phyloP scores from a whole-genome alignment of 2,329 filamentous ascomycete species.

The Penicillium sp. region DNA sequence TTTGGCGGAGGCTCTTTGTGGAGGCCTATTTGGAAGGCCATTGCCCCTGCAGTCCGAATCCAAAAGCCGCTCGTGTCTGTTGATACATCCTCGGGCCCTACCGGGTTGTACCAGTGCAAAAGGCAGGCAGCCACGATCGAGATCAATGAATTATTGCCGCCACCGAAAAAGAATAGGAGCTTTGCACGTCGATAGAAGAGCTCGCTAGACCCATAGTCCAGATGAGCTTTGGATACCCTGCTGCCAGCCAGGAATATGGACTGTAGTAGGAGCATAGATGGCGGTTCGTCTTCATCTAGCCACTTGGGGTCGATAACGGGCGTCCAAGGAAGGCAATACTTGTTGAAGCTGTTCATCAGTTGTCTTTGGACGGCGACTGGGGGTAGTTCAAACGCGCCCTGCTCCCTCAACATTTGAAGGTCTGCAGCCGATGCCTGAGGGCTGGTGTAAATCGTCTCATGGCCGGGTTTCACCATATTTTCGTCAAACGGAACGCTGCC shows the following conservation, averaged over 20 bases:
- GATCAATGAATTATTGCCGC: slow-evolving; percentile 37
- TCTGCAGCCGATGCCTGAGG: slow-evolving; percentile 19
- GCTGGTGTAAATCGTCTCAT: slow-evolving; percentile 21
- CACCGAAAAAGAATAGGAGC: slow-evolving; percentile 32
- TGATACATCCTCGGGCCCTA: slow-evolving; percentile 39
- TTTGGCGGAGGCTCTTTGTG: slow-evolving; percentile 38
- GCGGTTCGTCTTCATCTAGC: slow-evolving; percentile 30
- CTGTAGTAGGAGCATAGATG: slow-evolving; percentile 28
- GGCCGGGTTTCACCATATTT: slow-evolving; percentile 27
- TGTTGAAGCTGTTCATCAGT: slow-evolving; percentile 39
- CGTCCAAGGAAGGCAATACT: slow-evolving; percentile 40
- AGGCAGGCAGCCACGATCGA: slow-evolving; percentile 38
- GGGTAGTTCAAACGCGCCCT: slow-evolving; percentile 24
- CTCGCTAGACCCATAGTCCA: slow-evolving; percentile 29
- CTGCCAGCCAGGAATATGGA: slow-evolving; percentile 42
- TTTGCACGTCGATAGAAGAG: slow-evolving; percentile 32
- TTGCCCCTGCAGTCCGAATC: slow-evolving; percentile 39
- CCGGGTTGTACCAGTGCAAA: slow-evolving; percentile 43
- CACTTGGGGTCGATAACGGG: slow-evolving; percentile 41
- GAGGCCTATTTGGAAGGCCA: slow-evolving; percentile 43
- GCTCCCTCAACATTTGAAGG: slow-evolving; percentile 22
- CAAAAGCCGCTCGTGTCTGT: slow-evolving; percentile 42
- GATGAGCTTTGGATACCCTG: slow-evolving; percentile 31
- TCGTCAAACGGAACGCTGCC: slow-evolving; percentile 27
- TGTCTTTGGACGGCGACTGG: slow-evolving; percentile 30